Percentiles rank a stretch among this genome's conserved stretches.
Conservation (phyloP, 306 rosid genomes). For the Fragaria vesca region DNA sequence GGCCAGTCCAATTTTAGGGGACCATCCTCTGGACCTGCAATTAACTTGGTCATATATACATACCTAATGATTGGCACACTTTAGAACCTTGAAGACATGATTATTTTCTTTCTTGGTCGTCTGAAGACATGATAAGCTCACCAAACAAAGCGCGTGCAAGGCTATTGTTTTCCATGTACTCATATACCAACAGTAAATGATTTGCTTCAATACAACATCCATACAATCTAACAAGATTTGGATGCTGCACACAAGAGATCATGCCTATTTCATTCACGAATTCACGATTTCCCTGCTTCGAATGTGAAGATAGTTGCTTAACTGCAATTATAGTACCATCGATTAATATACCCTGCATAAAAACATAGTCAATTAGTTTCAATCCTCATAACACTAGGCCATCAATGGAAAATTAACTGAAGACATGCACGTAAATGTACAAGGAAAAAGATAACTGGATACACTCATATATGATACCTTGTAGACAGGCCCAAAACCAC, state of each 20-base stretch:
- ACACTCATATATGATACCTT: conserved; percentile 44
- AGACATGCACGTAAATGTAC: not conserved
- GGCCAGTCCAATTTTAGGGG: conserved; percentile 46
- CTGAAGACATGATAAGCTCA: conserved; percentile 15
- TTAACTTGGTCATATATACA: not conserved
- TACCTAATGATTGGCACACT: not conserved
- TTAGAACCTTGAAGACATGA: not conserved
- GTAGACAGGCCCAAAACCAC: conserved; percentile 72
- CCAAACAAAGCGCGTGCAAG: conserved; percentile 28
- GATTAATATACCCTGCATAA: conserved; percentile 43
- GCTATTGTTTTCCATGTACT: conserved; percentile 52
- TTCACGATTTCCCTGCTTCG: conserved; percentile 61
- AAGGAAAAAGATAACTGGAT: not conserved
- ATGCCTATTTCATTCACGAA: conserved; percentile 62
- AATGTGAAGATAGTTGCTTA: conserved; percentile 57
- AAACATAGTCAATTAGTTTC: not conserved
- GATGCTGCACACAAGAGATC: conserved; percentile 50
- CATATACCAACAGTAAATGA: conserved; percentile 40
- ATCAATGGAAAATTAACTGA: not conserved
- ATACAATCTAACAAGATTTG: conserved; percentile 25
- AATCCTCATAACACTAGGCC: not conserved
- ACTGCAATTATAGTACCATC: conserved; percentile 59
- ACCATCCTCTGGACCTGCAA: conserved; percentile 9
- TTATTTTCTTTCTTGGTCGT: too few relatives aligned
- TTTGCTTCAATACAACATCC: conserved; percentile 34